Percentiles rank a stretch among this genome's conserved stretches.
These are phyloP conservation scores for Clathrospora elynae DNA, from an alignment of 2,329 filamentous ascomycete genomes.

Conservation along the genomic window DNA sequence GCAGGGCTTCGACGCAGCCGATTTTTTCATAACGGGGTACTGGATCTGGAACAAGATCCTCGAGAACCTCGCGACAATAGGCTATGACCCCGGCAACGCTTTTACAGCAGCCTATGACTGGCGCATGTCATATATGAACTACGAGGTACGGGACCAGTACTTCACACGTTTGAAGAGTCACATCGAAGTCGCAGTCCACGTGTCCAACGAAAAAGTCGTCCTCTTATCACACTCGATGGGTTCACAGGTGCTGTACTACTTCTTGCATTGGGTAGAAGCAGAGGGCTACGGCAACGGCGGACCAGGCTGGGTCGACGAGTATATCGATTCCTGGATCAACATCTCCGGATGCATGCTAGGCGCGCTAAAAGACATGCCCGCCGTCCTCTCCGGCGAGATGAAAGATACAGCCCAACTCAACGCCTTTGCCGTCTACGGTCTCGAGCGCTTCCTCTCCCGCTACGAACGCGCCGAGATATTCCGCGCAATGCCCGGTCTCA, in stretches of 20 bases:
- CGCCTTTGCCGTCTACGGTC: conserved; percentile 91
- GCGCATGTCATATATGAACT: conserved; percentile 86
- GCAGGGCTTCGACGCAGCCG: conserved; percentile 95
- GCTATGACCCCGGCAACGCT: conserved; percentile 85
- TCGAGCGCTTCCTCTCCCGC: conserved; percentile 92
- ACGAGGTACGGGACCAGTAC: conserved; percentile 90
- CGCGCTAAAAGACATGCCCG: conserved; percentile 86
- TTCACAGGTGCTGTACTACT: conserved; percentile 88
- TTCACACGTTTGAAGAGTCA: conserved; percentile 89
- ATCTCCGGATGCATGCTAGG: conserved; percentile 98
- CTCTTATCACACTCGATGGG: conserved; percentile 97
- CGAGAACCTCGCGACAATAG: conserved; percentile 93
- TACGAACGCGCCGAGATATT: conserved; percentile 93
- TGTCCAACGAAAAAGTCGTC: conserved; percentile 78
- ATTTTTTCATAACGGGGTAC: conserved; percentile 88
- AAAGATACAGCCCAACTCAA: conserved; percentile 97
- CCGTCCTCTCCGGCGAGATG: conserved; percentile 95
- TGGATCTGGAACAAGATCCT: conserved; percentile 99
- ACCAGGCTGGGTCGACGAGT: conserved; percentile 82
- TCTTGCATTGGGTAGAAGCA: conserved; percentile 81
- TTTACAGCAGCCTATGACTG: conserved; percentile 82
- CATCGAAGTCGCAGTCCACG: conserved; percentile 80
- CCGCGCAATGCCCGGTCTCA: conserved; percentile 94
- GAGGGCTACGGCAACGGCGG: conserved; percentile 79
- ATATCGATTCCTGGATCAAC: conserved; percentile 97